A percentile compares a stretch with the other conserved stretches of the same genome.
These are phyloP conservation scores for Cercospora sojina DNA, from an alignment of 2,329 filamentous ascomycete species.

Conservation along the genomic window DNA sequence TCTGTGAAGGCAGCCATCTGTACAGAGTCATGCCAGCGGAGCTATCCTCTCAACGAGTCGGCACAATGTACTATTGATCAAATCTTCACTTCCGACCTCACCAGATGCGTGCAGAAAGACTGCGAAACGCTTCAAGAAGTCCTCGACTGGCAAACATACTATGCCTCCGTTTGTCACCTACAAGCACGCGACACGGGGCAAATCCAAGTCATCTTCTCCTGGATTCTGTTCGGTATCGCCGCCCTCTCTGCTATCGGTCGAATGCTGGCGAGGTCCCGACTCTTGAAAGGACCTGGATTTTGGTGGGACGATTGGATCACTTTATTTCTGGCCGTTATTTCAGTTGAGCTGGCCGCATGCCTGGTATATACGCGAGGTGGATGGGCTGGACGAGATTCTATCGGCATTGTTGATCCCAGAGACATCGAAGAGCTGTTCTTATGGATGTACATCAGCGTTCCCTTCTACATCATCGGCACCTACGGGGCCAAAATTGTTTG, in stretches of 20 bases:
- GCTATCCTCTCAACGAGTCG: neutral
- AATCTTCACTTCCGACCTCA: constrained; percentile 16
- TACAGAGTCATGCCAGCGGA: neutral
- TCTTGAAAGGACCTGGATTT: constrained; percentile 17
- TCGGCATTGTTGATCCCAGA: constrained; percentile 4
- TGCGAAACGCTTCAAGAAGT: constrained; percentile 14
- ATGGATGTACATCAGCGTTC: constrained; percentile 20
- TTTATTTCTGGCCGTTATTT: constrained; percentile 5
- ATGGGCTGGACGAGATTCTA: constrained; percentile 13
- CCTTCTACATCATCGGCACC: constrained; percentile 19
- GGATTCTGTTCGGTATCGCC: constrained; percentile 9
- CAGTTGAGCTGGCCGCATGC: constrained; percentile 11
- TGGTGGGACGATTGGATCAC: constrained; percentile 22
- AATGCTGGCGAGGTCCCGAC: constrained; percentile 11
- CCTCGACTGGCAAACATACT: constrained; percentile 20
- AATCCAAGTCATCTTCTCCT: constrained; percentile 3
- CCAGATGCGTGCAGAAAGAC: constrained; percentile 13
- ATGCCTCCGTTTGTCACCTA: constrained; percentile 14
- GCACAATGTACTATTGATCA: constrained; percentile 1
- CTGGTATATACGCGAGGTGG: neutral
- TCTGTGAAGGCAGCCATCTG: neutral
- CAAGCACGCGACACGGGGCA: constrained; percentile 7
- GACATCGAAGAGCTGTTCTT: constrained; percentile 8
- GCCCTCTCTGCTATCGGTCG: constrained; percentile 10
- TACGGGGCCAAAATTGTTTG: constrained; percentile 16